A percentile compares a stretch with the other conserved stretches of the same genome.
These are phyloP conservation scores for Chlorella sp. DNA, from an alignment of 139 green algal genomes.

Conservation along the genomic window DNA sequence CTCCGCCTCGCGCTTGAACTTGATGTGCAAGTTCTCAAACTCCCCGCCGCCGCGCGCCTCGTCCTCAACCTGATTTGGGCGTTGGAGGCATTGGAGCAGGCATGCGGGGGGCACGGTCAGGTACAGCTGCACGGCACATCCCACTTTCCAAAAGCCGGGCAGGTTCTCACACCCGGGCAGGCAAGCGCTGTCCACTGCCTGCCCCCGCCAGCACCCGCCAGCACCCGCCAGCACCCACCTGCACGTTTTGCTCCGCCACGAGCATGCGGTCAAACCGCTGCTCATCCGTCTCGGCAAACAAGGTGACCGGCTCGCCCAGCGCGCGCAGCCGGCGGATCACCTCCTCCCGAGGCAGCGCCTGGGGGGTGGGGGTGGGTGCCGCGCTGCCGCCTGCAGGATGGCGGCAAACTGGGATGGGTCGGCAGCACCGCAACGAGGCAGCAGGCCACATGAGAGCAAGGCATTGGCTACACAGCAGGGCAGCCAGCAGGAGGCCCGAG, in stretches of 20 bases:
- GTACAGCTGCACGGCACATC: background rate
- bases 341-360: constrained; percentile 65
- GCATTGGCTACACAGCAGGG: too few species aligned
- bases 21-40: constrained; percentile 77
- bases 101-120: background rate
- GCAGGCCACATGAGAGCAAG: too few species aligned
- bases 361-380: background rate
- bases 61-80: constrained; percentile 8
- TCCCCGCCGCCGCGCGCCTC: constrained; percentile 51
- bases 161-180: too few species aligned
- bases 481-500: too few species aligned
- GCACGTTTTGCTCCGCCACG: constrained; percentile 65
- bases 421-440: too few species aligned
- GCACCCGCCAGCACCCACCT: constrained; percentile 63
- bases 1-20: constrained; percentile 61
- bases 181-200: too few species aligned
- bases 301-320: constrained; percentile 86
- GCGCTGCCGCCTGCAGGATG: background rate
- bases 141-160: too few species aligned
- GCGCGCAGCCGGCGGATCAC: constrained; percentile 85
- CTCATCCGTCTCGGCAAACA: constrained; percentile 91
- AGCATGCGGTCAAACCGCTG: constrained; percentile 65
- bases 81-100: background rate
- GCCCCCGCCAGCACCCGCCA: too few species aligned
- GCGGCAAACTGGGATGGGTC: too few species aligned